Conservation (phyloP, 2,329 filamentous ascomycete species). For the Fusarium metavorans region DNA sequence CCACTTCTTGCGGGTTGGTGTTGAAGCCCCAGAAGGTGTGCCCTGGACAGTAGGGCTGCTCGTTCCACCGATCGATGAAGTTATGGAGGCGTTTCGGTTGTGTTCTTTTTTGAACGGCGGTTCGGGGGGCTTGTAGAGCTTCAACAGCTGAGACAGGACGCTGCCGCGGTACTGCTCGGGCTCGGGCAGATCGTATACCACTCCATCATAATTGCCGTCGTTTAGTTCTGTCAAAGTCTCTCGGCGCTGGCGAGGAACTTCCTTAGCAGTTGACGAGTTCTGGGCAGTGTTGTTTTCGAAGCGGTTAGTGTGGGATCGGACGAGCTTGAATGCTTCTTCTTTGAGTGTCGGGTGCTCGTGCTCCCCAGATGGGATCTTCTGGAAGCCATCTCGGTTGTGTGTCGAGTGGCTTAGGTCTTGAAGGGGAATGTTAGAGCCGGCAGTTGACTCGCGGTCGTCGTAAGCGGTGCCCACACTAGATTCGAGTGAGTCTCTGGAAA, state of each 20-base stretch:
- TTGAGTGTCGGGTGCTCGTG: constrained; percentile 25
- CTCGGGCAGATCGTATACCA: constrained; percentile 54
- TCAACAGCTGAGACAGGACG: constrained; percentile 59
- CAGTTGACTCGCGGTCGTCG: constrained; percentile 43
- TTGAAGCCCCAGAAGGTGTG: constrained; percentile 53
- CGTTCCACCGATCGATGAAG: constrained; percentile 45
- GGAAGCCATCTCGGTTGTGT: constrained; percentile 31
- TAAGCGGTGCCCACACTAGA: constrained; percentile 49
- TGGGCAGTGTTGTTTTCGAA: constrained; percentile 27
- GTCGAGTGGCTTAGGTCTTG: constrained; percentile 44
- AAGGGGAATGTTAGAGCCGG: constrained; percentile 48
- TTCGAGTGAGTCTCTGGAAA: constrained; percentile 53
- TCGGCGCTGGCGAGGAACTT: constrained; percentile 29
- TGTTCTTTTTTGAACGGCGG: constrained; percentile 33
- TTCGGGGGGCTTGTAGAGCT: constrained; percentile 58
- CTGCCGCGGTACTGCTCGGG: constrained; percentile 58
- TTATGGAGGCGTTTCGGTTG: constrained; percentile 39
- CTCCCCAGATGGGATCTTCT: constrained; percentile 28
- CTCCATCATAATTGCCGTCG: constrained; percentile 55
- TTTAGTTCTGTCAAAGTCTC: constrained; percentile 50
- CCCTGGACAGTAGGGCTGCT: constrained; percentile 53
- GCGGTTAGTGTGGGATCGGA: constrained; percentile 55
- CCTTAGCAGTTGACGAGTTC: constrained; percentile 13
- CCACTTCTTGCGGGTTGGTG: constrained; percentile 59
- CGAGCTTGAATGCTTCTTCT: constrained; percentile 57